Conservation (phyloP, 1,284 basidiomycete species). For the Melampsora americana region DNA sequence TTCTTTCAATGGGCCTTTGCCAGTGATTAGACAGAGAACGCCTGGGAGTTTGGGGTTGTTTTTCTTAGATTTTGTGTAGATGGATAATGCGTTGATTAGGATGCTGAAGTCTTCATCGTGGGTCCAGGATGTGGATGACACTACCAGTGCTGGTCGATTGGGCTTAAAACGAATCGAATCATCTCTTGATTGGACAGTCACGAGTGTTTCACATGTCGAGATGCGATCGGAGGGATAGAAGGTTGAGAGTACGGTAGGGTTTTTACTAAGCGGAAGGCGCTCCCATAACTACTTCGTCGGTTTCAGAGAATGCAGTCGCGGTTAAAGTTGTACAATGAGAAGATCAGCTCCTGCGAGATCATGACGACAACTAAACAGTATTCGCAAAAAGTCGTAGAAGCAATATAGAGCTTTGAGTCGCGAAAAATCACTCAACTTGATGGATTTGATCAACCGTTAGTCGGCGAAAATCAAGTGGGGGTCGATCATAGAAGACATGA, state of each 20-base stretch:
- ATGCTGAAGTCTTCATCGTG: slow-evolving; percentile 92
- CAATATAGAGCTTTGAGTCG: slow-evolving; percentile 59
- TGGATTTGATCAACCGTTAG: slow-evolving; percentile 69
- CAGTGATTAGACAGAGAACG: slow-evolving; percentile 75
- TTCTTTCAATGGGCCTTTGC: slow-evolving; percentile 76
- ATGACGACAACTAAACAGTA: slow-evolving; percentile 45
- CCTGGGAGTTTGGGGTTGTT: slow-evolving; percentile 47
- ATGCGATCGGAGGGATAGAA: slow-evolving; percentile 64
- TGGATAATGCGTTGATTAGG: slow-evolving; percentile 67
- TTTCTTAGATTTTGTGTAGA: slow-evolving; percentile 64
- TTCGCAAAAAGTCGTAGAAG: slow-evolving; percentile 49
- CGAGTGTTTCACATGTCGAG: slow-evolving; percentile 44
- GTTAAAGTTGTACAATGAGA: background rate
- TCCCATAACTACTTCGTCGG: slow-evolving; percentile 15
- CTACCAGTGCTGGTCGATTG: slow-evolving; percentile 77
- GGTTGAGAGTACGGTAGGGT: slow-evolving; percentile 53
- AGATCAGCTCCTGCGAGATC: no score
- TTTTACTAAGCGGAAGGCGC: slow-evolving; percentile 47
- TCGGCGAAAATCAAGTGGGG: slow-evolving; percentile 73
- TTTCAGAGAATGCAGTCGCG: background rate
- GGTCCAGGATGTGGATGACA: slow-evolving; percentile 96
- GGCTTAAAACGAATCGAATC: slow-evolving; percentile 55
- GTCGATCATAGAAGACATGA: slow-evolving; percentile 75
- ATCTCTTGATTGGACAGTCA: slow-evolving; percentile 52
- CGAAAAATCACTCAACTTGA: slow-evolving; percentile 60